Evolutionary conservation across 2,329 filamentous ascomycete species (phyloP), one percentile per base, ranked within the genome.

Genomic region (Fusarium sp.): DNA sequence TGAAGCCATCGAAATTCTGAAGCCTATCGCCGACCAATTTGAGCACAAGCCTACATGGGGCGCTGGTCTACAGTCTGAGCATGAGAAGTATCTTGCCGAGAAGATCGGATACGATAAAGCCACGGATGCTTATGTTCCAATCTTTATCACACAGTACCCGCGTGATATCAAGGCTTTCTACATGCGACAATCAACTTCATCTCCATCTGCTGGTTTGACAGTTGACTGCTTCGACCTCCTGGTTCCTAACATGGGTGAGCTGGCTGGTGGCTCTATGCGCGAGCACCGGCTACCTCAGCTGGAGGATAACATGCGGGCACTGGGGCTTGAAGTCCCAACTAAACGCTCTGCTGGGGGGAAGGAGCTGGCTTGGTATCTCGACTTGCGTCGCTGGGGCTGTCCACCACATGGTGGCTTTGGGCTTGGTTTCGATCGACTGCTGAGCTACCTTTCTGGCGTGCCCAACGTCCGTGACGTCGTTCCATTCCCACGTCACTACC

Each of bases 111-210:
- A 81, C 49, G 77, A 81, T 58, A 67, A 79, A 52, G 80, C 83
- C n/a, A 81, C 81, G 48, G 80, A 82, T 30, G 82, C 82, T 42
- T 79, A 78, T 70, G 82, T 86, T 49, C 96, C 96, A 10, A 85
- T 98, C 45, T 98, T 98, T 77, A 90, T 99, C 69, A 98, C 94
- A 16, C 86, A 98, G 78, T 99, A 98, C 77, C 96, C 96, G n/a
- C 88, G 88, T 70, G 84, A 85, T 49, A 89, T 96, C 78, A 99
- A 99, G 81, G 93, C 95, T 13, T 99, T 98, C 81, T 99, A 86
- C 78, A 86, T 86, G 84, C 81, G 79, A 43, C 80, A 81, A 55
- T 81, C 78, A 14, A 67, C 72, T 23, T 64, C 75, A 1, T 70
- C 75, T 14, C 74, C 76, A 11, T 26, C 70, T 7, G 69, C 77